phyloP scores from a whole-genome alignment of 78 protist species.

The Diacronema lutheri region DNA sequence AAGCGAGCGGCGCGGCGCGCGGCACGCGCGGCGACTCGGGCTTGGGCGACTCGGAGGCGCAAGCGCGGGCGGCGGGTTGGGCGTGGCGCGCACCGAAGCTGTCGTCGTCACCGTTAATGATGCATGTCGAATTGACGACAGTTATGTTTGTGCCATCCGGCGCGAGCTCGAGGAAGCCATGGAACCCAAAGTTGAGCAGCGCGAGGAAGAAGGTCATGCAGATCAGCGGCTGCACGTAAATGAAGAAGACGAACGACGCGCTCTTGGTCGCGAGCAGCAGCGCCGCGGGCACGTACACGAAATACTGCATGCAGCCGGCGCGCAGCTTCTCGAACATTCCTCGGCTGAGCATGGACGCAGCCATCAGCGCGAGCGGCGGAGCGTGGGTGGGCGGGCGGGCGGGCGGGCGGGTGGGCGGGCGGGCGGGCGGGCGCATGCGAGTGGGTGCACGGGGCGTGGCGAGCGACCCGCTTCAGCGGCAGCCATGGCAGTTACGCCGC shows the following conservation, averaged over 20 bases:
- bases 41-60: no score
- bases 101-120: conserved; percentile 33
- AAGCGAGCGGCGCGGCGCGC: no score
- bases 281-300: not conserved
- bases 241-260: not conserved
- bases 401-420: no score
- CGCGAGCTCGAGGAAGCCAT: conserved; percentile 21
- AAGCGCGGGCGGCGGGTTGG: no score
- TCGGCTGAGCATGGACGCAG: no score
- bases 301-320: not conserved
- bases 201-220: conserved; percentile 36
- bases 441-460: no score
- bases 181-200: conserved; percentile 20
- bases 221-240: conserved; percentile 4
- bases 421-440: no score
- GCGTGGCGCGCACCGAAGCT: not conserved
- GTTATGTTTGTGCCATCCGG: not conserved
- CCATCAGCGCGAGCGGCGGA: no score
- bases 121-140: not conserved
- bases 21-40: no score
- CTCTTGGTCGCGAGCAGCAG: not conserved
- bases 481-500: no score
- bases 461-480: no score
- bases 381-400: no score
- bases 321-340: not conserved